phyloP scores from a whole-genome alignment of 139 green algal genomes.

The Micromonas pusilla region DNA sequence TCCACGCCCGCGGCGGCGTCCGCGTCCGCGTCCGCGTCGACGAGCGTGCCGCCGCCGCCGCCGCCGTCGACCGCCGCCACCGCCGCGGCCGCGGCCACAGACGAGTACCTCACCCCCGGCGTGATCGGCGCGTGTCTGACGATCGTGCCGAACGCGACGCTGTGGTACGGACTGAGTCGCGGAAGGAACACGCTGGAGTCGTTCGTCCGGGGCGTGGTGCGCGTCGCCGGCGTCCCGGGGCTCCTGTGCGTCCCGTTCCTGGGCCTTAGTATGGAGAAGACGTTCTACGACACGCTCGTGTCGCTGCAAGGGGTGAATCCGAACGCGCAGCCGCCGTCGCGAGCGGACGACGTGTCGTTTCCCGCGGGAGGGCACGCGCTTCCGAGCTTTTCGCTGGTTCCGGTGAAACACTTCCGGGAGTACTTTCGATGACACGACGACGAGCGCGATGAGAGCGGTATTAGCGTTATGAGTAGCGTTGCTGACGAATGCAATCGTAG shows the following conservation, averaged over 20 bases:
- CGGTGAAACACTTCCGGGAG: constrained; percentile 6
- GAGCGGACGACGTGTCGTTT: neutral
- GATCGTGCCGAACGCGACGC: neutral
- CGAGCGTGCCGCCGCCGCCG: too few species aligned
- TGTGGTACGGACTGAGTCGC: neutral
- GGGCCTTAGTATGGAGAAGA: neutral
- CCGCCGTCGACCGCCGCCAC: too few species aligned
- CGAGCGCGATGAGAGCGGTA: too few species aligned
- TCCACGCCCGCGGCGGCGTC: too few species aligned
- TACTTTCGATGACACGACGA: neutral
- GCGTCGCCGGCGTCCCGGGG: neutral
- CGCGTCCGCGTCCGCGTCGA: too few species aligned
- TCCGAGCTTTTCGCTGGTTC: neutral
- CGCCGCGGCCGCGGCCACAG: neutral
- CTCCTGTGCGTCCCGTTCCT: neutral
- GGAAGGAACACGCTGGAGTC: neutral
- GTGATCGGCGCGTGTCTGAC: neutral
- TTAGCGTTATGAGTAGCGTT: too few species aligned
- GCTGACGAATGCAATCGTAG: too few species aligned
- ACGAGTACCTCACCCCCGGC: neutral
- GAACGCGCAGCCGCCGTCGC: neutral
- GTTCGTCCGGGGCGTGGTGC: neutral
- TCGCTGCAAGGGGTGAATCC: neutral
- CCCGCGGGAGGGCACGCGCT: neutral
- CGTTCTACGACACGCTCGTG: constrained; percentile 3